Evolutionary conservation across 495 filamentous ascomycete species (phyloP).

Genomic region (Pseudomonodictys pantanalensis): DNA sequence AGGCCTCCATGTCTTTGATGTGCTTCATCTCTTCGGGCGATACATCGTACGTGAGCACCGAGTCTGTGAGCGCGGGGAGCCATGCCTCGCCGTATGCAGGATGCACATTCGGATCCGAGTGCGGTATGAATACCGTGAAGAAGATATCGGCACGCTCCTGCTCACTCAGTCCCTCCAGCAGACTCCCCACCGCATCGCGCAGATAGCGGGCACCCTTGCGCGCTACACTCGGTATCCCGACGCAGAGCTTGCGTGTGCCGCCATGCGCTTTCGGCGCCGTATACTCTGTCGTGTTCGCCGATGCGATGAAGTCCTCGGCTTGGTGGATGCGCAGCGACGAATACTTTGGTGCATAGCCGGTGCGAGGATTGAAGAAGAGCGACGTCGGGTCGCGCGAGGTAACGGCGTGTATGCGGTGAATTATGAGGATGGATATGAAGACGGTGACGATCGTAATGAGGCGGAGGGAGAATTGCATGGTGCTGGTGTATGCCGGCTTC

Average conservation of each 20-base stretch:
- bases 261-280: constrained; percentile 20
- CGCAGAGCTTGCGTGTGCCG: constrained; percentile 20
- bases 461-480: too few relatives aligned
- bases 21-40: constrained; percentile 28
- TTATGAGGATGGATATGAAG: constrained; percentile 15
- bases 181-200: constrained; percentile 49
- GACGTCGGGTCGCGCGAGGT: constrained; percentile 48
- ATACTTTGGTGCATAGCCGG: constrained; percentile 45
- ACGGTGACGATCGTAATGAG: constrained; percentile 10
- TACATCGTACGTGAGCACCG: constrained; percentile 47
- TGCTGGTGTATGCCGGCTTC: too few relatives aligned
- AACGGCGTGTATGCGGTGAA: constrained; percentile 20
- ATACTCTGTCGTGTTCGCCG: neutral
- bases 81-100: constrained; percentile 50
- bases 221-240: constrained; percentile 32
- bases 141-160: constrained; percentile 48
- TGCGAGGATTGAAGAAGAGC: constrained; percentile 44
- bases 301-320: constrained; percentile 39
- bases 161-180: constrained; percentile 49
- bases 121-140: constrained; percentile 55
- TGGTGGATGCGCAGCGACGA: constrained; percentile 42
- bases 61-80: constrained; percentile 49
- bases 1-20: constrained; percentile 30
- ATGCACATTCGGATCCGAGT: constrained; percentile 49
- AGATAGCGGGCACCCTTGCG: constrained; percentile 44